Percentiles rank a stretch among this genome's conserved stretches.
Conservation (phyloP, 1,139 yeast genomes). For the Pichia kudriavzevii region DNA sequence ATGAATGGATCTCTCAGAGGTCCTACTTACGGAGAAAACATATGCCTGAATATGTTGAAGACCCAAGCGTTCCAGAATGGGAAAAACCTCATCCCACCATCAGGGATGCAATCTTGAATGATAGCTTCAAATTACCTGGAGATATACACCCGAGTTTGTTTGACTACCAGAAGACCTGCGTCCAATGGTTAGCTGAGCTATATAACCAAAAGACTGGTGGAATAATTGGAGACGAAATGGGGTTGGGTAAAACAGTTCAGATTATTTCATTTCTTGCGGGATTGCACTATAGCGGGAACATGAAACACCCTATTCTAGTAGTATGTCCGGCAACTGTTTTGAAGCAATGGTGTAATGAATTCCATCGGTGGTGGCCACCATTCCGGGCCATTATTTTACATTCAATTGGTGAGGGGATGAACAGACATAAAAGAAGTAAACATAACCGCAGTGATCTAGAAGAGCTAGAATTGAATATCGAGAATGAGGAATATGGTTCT, state of each 20-base stretch:
- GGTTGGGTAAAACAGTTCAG: constrained; percentile 91
- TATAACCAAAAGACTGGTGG: constrained; percentile 88
- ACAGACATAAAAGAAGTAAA: constrained; percentile 22
- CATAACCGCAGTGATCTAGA: constrained; percentile 20
- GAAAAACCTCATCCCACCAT: constrained; percentile 66
- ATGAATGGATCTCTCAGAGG: constrained; percentile 50
- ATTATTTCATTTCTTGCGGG: constrained; percentile 87
- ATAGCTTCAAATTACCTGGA: constrained; percentile 73
- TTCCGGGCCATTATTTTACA: constrained; percentile 79
- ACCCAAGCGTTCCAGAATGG: constrained; percentile 47
- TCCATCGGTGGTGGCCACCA: constrained; percentile 98
- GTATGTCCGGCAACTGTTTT: constrained; percentile 97
- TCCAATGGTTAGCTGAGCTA: constrained; percentile 74
- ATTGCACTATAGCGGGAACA: constrained; percentile 67
- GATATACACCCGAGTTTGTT: constrained; percentile 81
- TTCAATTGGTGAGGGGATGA: constrained; percentile 83
- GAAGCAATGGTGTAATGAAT: constrained; percentile 93
- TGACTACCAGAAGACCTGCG: constrained; percentile 91
- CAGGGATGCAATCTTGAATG: constrained; percentile 68
- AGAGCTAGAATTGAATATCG: constrained; percentile 31
- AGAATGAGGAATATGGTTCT: constrained; percentile 26
- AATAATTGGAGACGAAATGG: constrained; percentile 97
- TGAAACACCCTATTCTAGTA: constrained; percentile 71
- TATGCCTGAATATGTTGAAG: constrained; percentile 26
- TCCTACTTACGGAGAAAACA: constrained; percentile 27